These are phyloP conservation scores for Cryptosporidium sp. DNA, from an alignment of 169 alveolate species.

Conservation along the genomic window DNA sequence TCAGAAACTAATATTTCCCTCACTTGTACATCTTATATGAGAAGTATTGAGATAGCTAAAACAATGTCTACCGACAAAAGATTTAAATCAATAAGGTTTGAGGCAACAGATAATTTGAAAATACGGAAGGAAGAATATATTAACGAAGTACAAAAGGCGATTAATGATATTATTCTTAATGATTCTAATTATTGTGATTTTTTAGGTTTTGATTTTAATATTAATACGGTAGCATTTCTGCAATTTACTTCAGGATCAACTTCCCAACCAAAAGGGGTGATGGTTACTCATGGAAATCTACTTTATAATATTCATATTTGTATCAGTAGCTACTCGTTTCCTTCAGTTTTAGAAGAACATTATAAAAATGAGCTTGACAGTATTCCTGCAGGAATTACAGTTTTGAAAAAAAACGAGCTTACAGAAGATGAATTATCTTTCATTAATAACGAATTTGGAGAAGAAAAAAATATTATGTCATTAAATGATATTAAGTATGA, in stretches of 20 bases:
- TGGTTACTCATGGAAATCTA: slow-evolving; percentile 77
- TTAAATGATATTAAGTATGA: slow-evolving; percentile 36
- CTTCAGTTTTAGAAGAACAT: slow-evolving; percentile 27
- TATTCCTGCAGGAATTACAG: slow-evolving; percentile 15
- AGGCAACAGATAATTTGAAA: slow-evolving; percentile 60
- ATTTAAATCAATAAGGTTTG: slow-evolving; percentile 19
- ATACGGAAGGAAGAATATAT: slow-evolving; percentile 7
- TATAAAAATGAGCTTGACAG: slow-evolving; percentile 3
- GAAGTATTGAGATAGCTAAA: slow-evolving; percentile 41
- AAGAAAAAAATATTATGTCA: slow-evolving; percentile 14
- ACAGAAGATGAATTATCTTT: slow-evolving; percentile 17
- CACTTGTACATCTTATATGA: slow-evolving; percentile 72
- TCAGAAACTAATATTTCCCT: slow-evolving; percentile 77
- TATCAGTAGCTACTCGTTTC: slow-evolving; percentile 50
- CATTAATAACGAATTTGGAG: slow-evolving; percentile 24
- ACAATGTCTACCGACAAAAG: slow-evolving; percentile 69
- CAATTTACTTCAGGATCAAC: slow-evolving; percentile 81
- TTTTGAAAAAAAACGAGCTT: slow-evolving; percentile 18
- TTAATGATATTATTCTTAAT: slow-evolving; percentile 1
- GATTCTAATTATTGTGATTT: slow-evolving; percentile 15
- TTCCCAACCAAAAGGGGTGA: slow-evolving; percentile 79
- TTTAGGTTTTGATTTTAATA: slow-evolving; percentile 25
- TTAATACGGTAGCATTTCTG: slow-evolving; percentile 76
- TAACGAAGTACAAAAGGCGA: slow-evolving; percentile 20
- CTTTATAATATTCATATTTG: slow-evolving; percentile 75